Base-by-base conservation (phyloP, 352 stramenopile species). In the Phytopythium chamaehyphon region DNA sequence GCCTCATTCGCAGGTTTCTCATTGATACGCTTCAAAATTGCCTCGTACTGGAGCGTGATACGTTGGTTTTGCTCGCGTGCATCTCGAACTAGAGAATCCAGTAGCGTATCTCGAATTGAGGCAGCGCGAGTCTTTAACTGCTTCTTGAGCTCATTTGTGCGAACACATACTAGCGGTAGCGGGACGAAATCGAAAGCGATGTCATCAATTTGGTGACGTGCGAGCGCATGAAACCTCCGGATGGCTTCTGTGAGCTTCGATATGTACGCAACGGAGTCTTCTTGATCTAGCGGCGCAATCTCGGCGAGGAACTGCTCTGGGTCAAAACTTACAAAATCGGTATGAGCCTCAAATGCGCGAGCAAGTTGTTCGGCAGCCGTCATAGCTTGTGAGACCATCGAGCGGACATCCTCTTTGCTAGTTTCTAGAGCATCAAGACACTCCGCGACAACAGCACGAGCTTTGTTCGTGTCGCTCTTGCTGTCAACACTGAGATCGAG, bases 1-100 rank as follows among this genome's bases (percentile, higher is more conserved):
- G 87, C 83, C 59, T 98, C 92, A 59, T 97, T 97, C 11, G 73
- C 87, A 8, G 90, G 92, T 47, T 97, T 97, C 44, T 97, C 85
- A 33, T 85, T 89, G 61, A 97, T 96, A 7, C 90, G 75, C 14
- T 76, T 59, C 19, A 98, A 57, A 21, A 98, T 97, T 18, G 73
- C 61, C 40, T 96, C 75, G 54, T 97, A 98, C 2, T 83, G 81
- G 21, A 81, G 57, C 7, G 90, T 97, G 50, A 97, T 96, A 19
- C 84, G 74, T 47, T 93, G 69, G 47, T 96, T 97, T 51, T 88
- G 74, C 18, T 92, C 79, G 2, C 86, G 67, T 10, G 78, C 73
- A 37, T 94, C 85, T 2, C 65, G 61, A 0, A 94, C 79, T 31
- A 97, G 76, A 33, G 83, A 82, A 23, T 91, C 76, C 23, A 97